Evolutionary conservation across 306 rosid genomes (phyloP), one percentile per base, ranked within the genome.

Genomic region (Vigna trinervia): DNA sequence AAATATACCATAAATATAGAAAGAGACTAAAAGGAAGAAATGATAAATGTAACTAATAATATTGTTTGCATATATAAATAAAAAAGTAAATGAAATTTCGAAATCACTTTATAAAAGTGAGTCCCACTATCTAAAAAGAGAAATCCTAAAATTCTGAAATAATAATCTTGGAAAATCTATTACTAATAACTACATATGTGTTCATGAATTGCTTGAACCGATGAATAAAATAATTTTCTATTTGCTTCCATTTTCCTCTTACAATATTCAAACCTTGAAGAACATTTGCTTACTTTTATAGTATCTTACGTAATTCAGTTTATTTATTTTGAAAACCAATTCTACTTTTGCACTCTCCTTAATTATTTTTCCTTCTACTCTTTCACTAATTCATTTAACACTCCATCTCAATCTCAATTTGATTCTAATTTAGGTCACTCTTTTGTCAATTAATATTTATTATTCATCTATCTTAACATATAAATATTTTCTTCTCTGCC

Each of bases 321-420:
- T 12, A 26, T 58, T 12, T 58, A 58, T 58, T 58, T 26, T 12
- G 28, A 58, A 58, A 58, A 58, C n/a, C 10, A 26, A 26, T 26
- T 58, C 39, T 19, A 3, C 38, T 26, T 58, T 58, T 58, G 9
- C 28, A 26, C 38, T 58, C 36, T 58, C 17, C 64, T 41, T 41
- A 41, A 41, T 58, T 26, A 12, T 12, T 58, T 58, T 58, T 5
- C 39, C 64, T 58, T 58, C 64, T 58, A 58, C 64, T 58, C 38
- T 58, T 58, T 26, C 39, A 23, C 4, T 58, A 12, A 58, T 28
- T 58, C 38, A 58, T 26, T 58, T 26, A 12, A 11, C 38, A 58
- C 64, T 28, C 64, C 17, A 26, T 58, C 64, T 26, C 64, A 5
- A 58, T 26, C 64, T 26, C 64, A 26, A 58, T 26, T 58, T n/a